Conservation (phyloP, 83 land plant species). For the Larix sibirica region DNA sequence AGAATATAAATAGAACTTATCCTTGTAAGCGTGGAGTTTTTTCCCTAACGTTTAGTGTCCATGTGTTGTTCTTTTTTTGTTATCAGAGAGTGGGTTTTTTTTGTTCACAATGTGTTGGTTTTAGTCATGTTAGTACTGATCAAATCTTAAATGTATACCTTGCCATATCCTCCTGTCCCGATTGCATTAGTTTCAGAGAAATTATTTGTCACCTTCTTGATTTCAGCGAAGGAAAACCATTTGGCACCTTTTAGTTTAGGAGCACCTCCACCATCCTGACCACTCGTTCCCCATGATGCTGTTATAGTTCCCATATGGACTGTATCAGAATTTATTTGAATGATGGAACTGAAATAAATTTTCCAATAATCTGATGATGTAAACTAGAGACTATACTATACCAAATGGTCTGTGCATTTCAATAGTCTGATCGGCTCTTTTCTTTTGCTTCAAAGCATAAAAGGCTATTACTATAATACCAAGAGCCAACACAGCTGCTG, state of each 20-base stretch:
- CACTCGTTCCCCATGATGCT: constrained; percentile 2
- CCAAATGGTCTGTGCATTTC: constrained; percentile 43
- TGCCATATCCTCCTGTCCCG: constrained; percentile 26
- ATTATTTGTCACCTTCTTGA: constrained; percentile 21
- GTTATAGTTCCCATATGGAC: neutral
- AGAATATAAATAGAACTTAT: too few species aligned
- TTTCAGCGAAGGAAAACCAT: constrained; percentile 9
- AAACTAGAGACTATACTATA: too few species aligned
- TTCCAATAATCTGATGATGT: neutral
- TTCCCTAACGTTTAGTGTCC: too few species aligned
- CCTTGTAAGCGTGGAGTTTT: too few species aligned
- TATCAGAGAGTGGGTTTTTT: too few species aligned
- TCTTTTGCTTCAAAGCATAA: constrained; percentile 40
- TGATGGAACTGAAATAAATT: neutral
- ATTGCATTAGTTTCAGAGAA: constrained; percentile 17
- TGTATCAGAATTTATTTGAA: neutral
- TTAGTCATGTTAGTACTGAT: too few species aligned
- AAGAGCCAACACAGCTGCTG: constrained; percentile 18
- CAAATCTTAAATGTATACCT: neutral
- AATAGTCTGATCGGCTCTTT: constrained; percentile 31
- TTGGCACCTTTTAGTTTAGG: constrained; percentile 24
- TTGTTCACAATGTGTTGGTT: too few species aligned
- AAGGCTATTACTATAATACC: constrained; percentile 20
- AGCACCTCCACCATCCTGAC: neutral
- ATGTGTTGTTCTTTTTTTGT: too few species aligned